Base-by-base conservation (phyloP, 305 asterid species). In the Striga hermonthica region DNA sequence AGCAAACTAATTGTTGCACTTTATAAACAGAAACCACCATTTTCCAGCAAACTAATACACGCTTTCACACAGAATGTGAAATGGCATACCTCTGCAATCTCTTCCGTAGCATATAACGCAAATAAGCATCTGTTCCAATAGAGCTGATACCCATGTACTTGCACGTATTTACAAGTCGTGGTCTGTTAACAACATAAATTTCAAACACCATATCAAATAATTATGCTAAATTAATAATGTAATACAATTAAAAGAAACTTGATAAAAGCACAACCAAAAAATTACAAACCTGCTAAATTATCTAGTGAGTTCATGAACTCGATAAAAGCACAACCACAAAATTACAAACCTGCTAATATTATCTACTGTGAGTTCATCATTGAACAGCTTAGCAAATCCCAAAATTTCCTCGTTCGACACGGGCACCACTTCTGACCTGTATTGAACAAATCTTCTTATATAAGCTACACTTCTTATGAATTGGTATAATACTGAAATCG, bases 321-420 rank as follows among this genome's bases (percentile, higher is more conserved):
- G 54, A 53, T 47, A 56, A 54, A 16, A 52, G 40, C 10, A 58
- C 9, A 58, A 67, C 13, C n/a, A 50, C 49, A 56, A 67, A 69
- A 43, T 53, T 12, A 38, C 69, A 36, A 72, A 86, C 92, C 95
- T 83, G 93, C 95, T 88, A 54, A 90, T 87, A 76, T 82, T 90
- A 82, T 90, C 97, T 56, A 90, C 82, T 22, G 97, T 90, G 79
- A 90, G 94, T 66, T 85, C 95, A 81, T 90, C 97, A 75, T 87
- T 90, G 82, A 90, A 90, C 88, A 90, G 72, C 80, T 85, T 90
- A 43, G 97, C 97, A 72, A 87, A 87, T 45, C 91, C 97, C 74
- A 90, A 68, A 48, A 90, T 90, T 78, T 85, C 94, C 61, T 84
- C 97, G 73, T 90, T 90, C 72, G 65, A 83, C 94, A 52, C 82